phyloP scores from a whole-genome alignment of 169 alveolate species.

The Toxoplasma gondii region DNA sequence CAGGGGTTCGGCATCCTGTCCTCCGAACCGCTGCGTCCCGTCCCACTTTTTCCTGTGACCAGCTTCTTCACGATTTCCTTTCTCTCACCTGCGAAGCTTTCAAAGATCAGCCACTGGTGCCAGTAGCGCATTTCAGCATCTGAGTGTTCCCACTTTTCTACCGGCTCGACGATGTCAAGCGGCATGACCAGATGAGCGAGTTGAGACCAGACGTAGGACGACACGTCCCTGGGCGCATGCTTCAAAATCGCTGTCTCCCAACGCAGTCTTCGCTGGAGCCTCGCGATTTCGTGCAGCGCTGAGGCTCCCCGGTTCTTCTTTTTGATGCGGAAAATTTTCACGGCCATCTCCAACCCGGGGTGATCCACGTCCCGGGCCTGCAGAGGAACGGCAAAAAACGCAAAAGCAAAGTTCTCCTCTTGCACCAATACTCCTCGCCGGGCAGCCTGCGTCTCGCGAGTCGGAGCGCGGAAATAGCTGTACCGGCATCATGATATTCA shows the following conservation, averaged over 20 bases:
- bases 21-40: too few relatives aligned
- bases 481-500: too few relatives aligned
- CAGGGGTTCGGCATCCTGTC: too few relatives aligned
- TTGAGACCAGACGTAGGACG: slow-evolving; percentile 38
- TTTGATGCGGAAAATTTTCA: not conserved
- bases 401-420: not conserved
- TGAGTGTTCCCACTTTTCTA: not conserved
- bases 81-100: slow-evolving; percentile 43
- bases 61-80: too few relatives aligned
- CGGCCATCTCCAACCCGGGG: slow-evolving; percentile 30
- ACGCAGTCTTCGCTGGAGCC: slow-evolving; percentile 24
- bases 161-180: slow-evolving; percentile 56
- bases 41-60: too few relatives aligned
- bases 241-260: slow-evolving; percentile 25
- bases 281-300: not conserved
- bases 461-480: too few relatives aligned
- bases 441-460: too few relatives aligned
- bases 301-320: not conserved
- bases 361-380: slow-evolving; percentile 29
- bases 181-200: slow-evolving; percentile 46
- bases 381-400: not conserved
- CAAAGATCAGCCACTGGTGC: slow-evolving; percentile 56
- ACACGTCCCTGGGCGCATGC: slow-evolving; percentile 27
- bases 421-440: not conserved
- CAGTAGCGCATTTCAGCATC: slow-evolving; percentile 19